Percentiles rank a stretch among this genome's conserved stretches.
Evolutionary conservation across 768 basidiomycete species (phyloP).

Genomic region (Tricholomella constricta): DNA sequence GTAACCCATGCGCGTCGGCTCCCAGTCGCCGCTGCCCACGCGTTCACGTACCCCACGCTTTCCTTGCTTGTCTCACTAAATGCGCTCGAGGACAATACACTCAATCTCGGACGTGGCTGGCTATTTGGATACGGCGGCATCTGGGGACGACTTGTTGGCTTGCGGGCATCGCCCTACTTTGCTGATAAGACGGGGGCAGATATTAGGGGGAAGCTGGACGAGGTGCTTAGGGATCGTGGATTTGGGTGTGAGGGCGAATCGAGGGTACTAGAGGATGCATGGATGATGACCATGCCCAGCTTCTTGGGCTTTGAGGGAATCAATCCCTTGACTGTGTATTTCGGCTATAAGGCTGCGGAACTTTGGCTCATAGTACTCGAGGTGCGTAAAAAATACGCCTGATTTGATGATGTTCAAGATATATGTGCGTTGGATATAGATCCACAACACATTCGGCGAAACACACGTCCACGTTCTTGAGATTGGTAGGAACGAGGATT

Average conservation of each 20-base stretch:
- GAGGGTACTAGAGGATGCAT: slow-evolving; percentile 47
- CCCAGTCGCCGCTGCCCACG: slow-evolving; percentile 47
- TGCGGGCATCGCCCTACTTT: slow-evolving; percentile 50
- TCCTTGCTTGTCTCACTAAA: slow-evolving; percentile 58
- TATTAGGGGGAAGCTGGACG: slow-evolving; percentile 39
- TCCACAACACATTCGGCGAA: slow-evolving; percentile 78
- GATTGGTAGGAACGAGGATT: slow-evolving; percentile 46
- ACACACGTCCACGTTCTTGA: slow-evolving; percentile 61
- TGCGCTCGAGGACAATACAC: slow-evolving; percentile 45
- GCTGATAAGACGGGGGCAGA: slow-evolving; percentile 19
- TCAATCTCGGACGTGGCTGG: slow-evolving; percentile 51
- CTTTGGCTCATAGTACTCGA: slow-evolving; percentile 57
- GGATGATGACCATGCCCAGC: slow-evolving; percentile 78
- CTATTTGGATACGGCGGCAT: slow-evolving; percentile 57
- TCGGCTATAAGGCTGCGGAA: slow-evolving; percentile 46
- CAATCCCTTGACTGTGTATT: slow-evolving; percentile 72
- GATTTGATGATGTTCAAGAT: too few relatives aligned
- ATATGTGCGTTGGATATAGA: too few relatives aligned
- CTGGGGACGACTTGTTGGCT: slow-evolving; percentile 44
- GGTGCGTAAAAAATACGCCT: slow-evolving; percentile 46
- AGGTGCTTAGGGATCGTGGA: slow-evolving; percentile 33
- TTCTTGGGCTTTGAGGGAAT: slow-evolving; percentile 68
- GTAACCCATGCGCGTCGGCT: slow-evolving; percentile 57
- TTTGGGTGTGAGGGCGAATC: slow-evolving; percentile 11
- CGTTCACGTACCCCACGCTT: slow-evolving; percentile 63